These are phyloP conservation scores for Lentinula boryana DNA, from an alignment of 768 basidiomycete genomes.

Conservation along the genomic window DNA sequence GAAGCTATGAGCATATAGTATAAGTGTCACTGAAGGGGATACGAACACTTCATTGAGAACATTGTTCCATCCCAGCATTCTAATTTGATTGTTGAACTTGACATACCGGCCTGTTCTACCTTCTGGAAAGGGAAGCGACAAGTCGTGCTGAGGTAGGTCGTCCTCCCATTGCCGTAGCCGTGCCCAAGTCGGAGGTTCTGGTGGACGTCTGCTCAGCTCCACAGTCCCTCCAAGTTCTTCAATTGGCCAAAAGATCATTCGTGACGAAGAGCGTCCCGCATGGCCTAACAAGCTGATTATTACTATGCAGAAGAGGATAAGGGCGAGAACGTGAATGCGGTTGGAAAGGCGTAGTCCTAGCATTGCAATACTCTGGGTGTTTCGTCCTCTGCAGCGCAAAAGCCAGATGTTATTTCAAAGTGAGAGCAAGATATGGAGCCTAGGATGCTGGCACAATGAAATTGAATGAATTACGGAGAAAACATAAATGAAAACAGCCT, in stretches of 20 bases:
- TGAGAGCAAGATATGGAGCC: too few relatives aligned
- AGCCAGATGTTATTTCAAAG: too few relatives aligned
- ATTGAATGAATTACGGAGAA: too few relatives aligned
- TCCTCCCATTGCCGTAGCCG: constrained; percentile 31
- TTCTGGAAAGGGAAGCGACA: constrained; percentile 41
- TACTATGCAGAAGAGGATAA: background rate
- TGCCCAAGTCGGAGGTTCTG: constrained; percentile 29
- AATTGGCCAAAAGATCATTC: background rate
- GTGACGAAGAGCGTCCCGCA: background rate
- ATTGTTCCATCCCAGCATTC: constrained; percentile 45
- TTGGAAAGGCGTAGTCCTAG: background rate
- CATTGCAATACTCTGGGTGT: background rate
- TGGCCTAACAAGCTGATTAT: background rate
- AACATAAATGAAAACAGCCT: too few relatives aligned
- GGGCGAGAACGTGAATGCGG: background rate
- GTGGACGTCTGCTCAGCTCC: background rate
- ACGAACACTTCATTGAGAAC: constrained; percentile 45
- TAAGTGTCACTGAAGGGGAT: background rate
- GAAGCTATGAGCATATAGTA: background rate
- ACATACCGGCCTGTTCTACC: constrained; percentile 45
- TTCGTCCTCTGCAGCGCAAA: background rate
- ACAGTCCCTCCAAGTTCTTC: background rate
- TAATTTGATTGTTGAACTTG: constrained; percentile 36
- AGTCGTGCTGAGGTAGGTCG: constrained; percentile 43
- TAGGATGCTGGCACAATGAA: too few relatives aligned